Evolutionary conservation across 2,329 filamentous ascomycete species (phyloP), one percentile per base, ranked within the genome.

Genomic region (Plectosphaerella cucumerina): DNA sequence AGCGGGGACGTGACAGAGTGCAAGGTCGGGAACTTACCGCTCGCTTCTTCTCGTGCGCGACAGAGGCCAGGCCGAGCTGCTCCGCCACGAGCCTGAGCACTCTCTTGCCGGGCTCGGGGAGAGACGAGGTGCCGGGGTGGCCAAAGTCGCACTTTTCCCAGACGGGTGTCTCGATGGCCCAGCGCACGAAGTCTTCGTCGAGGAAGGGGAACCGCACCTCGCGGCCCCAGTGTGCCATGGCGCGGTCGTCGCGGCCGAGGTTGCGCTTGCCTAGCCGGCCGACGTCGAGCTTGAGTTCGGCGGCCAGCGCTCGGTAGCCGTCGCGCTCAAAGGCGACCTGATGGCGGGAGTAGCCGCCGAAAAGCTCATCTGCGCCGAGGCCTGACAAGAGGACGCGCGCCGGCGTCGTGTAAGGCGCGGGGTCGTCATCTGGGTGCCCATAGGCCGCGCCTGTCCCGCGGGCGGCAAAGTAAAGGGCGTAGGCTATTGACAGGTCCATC

Each of bases 401-500:
- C 1, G 84, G 74, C 0, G 89, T 91, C 10, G 71, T 76, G 62
- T 91, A 92, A 0, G 65, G 58, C 5, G 59, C 43, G 1, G 59
- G 50, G 3, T 65, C 59, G n/a, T 60, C 52, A 22, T 61, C 56
- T 2, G 53, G 52, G 33, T 58, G 52, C 12, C 57, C 62, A 50
- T 70, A 70, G 37, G 76, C 72, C 17, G 66, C 57, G 0, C 86
- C 90, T 47, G 72, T 66, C 1, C 91, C 93, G 37, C 90, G 81
- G 1, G 93, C 86, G 6, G 94, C 91, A 71, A 99, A 99, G 67
- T 97, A 97, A n/a, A 99, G 76, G 0, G 94, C 94, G 59, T 82
- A 87, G 0, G 89, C 88, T 60, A 99, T 99, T 4, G 94, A 99
- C 1, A 99, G 76, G 62, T 99, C 94, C 94, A 99, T 99, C 69